Percentiles rank a stretch among this genome's conserved stretches.
These are phyloP conservation scores for Trichoderma guizhouense DNA, from an alignment of 2,329 filamentous ascomycete species.

Conservation along the genomic window DNA sequence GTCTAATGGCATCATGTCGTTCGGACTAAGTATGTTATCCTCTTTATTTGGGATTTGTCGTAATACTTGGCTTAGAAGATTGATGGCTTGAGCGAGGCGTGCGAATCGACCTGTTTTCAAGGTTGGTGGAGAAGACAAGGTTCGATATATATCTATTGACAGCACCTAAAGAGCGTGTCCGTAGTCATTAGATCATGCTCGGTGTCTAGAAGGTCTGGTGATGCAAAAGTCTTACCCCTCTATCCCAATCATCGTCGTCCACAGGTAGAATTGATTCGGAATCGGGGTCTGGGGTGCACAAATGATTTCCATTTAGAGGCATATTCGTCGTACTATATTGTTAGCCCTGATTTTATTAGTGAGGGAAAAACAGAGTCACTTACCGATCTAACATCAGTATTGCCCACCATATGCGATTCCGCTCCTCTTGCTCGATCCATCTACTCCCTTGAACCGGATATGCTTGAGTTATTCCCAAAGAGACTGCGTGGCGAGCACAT, in stretches of 20 bases:
- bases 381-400: not conserved
- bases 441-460: not conserved
- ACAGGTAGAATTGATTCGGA: not conserved
- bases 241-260: not conserved
- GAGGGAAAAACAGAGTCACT: not conserved
- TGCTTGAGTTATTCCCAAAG: not conserved
- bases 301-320: not conserved
- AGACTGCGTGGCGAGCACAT: not conserved
- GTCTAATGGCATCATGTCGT: not conserved
- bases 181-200: not conserved
- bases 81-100: not conserved
- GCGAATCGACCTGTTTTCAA: not conserved
- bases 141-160: not conserved
- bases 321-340: not conserved
- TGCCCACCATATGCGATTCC: not conserved
- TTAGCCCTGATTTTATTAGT: not conserved
- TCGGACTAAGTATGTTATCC: not conserved
- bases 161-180: not conserved
- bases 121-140: not conserved
- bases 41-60: not conserved
- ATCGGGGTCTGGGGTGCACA: not conserved
- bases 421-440: not conserved
- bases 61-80: not conserved
- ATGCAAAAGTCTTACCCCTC: not conserved
- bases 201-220: not conserved